Conservation (phyloP, 2,329 filamentous ascomycete genomes). For the Trichoderma breve region DNA sequence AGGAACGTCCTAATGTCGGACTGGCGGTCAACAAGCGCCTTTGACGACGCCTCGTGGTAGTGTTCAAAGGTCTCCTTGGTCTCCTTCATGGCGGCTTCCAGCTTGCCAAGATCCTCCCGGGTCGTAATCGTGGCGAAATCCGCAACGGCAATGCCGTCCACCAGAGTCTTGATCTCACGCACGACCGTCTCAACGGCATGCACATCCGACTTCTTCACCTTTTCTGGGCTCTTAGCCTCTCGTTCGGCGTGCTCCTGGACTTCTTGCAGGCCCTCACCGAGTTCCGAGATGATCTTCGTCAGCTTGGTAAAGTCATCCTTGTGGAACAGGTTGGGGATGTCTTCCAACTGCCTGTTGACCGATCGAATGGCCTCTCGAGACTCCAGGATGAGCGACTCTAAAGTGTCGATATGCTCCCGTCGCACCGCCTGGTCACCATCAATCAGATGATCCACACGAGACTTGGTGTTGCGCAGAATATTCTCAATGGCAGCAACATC, state of each 20-base stretch:
- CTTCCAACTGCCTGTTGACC: constrained; percentile 54
- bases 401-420: constrained; percentile 62
- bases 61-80: constrained; percentile 66
- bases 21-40: constrained; percentile 80
- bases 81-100: constrained; percentile 68
- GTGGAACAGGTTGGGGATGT: constrained; percentile 51
- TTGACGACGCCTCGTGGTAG: constrained; percentile 71
- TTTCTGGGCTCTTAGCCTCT: constrained; percentile 57
- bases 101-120: constrained; percentile 66
- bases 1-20: constrained; percentile 75
- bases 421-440: constrained; percentile 68
- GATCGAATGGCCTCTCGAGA: constrained; percentile 70
- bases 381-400: constrained; percentile 67
- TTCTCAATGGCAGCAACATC: constrained; percentile 91
- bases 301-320: constrained; percentile 77
- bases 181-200: constrained; percentile 78
- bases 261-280: constrained; percentile 74
- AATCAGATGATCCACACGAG: constrained; percentile 76
- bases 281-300: constrained; percentile 74
- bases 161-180: constrained; percentile 76
- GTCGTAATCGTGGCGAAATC: constrained; percentile 69
- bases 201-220: constrained; percentile 76
- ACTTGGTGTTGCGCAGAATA: constrained; percentile 84
- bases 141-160: constrained; percentile 70
- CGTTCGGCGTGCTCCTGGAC: constrained; percentile 58